These are phyloP conservation scores for Yamadazyma takamatsuzukensis DNA, from an alignment of 805 yeast genomes.

Conservation along the genomic window DNA sequence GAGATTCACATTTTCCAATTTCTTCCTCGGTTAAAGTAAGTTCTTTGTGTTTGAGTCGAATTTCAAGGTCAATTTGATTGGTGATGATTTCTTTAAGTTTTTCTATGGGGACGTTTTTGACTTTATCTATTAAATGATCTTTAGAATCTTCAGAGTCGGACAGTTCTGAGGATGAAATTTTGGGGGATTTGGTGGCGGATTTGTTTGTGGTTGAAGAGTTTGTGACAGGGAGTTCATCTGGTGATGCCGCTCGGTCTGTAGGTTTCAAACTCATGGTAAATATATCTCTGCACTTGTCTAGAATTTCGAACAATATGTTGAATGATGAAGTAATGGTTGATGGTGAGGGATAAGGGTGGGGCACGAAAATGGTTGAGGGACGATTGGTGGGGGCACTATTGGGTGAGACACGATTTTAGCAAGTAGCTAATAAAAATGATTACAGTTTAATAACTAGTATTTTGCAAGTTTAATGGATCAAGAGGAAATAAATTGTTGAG, in stretches of 20 bases:
- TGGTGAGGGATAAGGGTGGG: no score
- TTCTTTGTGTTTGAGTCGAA: conserved; percentile 58
- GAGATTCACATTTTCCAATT: conserved; percentile 54
- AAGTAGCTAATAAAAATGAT: not conserved
- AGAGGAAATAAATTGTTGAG: conserved; percentile 7
- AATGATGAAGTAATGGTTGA: no score
- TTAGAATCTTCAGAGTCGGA: conserved; percentile 1
- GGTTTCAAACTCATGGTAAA: no score
- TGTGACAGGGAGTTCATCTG: no score
- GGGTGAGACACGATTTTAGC: not conserved
- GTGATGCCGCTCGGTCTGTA: not conserved
- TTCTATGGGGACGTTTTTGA: conserved; percentile 20
- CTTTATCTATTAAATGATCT: conserved; percentile 5
- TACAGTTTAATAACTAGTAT: no score
- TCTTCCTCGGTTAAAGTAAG: conserved; percentile 48
- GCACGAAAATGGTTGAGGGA: no score
- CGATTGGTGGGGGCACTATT: not conserved
- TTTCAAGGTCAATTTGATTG: conserved; percentile 56
- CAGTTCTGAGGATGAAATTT: no score
- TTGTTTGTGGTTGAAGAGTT: no score
- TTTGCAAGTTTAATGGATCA: conserved; percentile 1
- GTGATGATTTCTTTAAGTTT: conserved; percentile 31
- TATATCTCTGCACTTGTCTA: no score
- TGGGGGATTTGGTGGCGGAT: no score
- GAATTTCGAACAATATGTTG: no score